phyloP scores from a whole-genome alignment of 257 asterid species.

The Echites panduratus region DNA sequence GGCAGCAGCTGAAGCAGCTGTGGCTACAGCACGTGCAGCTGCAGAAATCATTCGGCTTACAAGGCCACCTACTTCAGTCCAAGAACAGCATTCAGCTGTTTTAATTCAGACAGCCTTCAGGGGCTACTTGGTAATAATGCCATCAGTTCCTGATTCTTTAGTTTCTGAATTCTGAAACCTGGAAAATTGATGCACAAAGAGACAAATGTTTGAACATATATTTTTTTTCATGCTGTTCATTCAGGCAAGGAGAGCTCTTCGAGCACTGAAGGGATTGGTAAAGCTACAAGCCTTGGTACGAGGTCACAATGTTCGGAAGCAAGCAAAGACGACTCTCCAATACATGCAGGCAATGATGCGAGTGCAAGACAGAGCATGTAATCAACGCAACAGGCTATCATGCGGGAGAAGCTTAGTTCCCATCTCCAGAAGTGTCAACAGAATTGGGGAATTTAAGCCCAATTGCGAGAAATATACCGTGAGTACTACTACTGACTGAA shows the following conservation, averaged over 20 bases:
- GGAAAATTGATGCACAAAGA: too few species aligned
- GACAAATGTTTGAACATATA: too few species aligned
- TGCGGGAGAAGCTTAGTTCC: slow-evolving; percentile 33
- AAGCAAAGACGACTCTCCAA: slow-evolving; percentile 72
- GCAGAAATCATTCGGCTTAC: slow-evolving; percentile 40
- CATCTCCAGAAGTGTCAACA: slow-evolving; percentile 9
- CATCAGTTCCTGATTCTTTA: background rate
- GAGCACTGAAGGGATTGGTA: slow-evolving; percentile 74
- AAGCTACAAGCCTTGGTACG: slow-evolving; percentile 78
- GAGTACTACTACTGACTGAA: slow-evolving; percentile 12
- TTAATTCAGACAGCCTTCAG: slow-evolving; percentile 67
- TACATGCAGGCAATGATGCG: slow-evolving; percentile 75
- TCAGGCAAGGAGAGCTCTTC: slow-evolving; percentile 81
- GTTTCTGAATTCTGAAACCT: background rate
- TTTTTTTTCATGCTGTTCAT: slow-evolving; percentile 8
- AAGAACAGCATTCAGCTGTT: slow-evolving; percentile 42
- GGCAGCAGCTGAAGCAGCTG: slow-evolving; percentile 49
- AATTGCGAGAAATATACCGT: slow-evolving; percentile 26
- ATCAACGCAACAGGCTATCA: slow-evolving; percentile 67
- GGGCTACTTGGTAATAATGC: slow-evolving; percentile 64
- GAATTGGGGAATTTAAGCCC: slow-evolving; percentile 10
- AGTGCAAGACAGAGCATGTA: slow-evolving; percentile 68
- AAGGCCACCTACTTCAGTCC: slow-evolving; percentile 20
- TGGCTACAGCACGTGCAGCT: slow-evolving; percentile 47
- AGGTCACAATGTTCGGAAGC: slow-evolving; percentile 67